Evolutionary conservation across 176 grass and related monocot genomes (phyloP), one percentile per base, ranked within the genome.

Genomic region (Aegilops tauschii): DNA sequence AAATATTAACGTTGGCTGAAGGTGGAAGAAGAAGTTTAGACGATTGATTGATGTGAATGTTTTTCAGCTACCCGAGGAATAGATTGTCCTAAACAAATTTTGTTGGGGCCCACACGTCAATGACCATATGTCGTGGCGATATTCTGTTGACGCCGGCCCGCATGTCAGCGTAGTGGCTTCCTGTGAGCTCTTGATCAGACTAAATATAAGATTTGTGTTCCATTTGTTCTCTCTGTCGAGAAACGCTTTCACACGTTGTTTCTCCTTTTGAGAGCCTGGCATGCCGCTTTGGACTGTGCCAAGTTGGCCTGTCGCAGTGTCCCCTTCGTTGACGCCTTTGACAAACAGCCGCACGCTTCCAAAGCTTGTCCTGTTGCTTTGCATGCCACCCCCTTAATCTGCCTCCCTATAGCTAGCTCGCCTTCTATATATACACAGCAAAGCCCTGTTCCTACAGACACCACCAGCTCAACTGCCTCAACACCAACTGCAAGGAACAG

Each of bases 301-400:
- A 86, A 81, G 71, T 69, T 86, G 49, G 79, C 64, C 71, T 82
- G 88, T 70, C 78, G 14, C 52, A 17, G 2, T 81, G 83, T 69
- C 82, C 72, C 85, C 56, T 62, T 86, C 64, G 56, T 45, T 70
- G 50, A 61, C 64, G 37, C 86, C 88, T 80, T 89, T 87, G 75
- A 90, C 65, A 64, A 89, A 89, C 79, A 80, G 31, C 36, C 59
- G 92, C 96, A 94, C 92, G 92, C 96, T 91, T 83, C 76, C 76
- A 98, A 98, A 95, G 93, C 88, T 45, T 90, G 91, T 87, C 88
- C 61, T 85, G 5, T 39, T 78, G 50, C 72, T 65, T 72, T 50
- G 10, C 49, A 52, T 17, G 49, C 49, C 49, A 52, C 39, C 59
- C 52, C 62, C 12, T 23, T 35, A 37, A 37, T 37, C 36, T 47